Percentiles rank a stretch among this genome's conserved stretches.
phyloP scores from a whole-genome alignment of 1,139 yeast species.

The Barnettozyma hawaiiensis region DNA sequence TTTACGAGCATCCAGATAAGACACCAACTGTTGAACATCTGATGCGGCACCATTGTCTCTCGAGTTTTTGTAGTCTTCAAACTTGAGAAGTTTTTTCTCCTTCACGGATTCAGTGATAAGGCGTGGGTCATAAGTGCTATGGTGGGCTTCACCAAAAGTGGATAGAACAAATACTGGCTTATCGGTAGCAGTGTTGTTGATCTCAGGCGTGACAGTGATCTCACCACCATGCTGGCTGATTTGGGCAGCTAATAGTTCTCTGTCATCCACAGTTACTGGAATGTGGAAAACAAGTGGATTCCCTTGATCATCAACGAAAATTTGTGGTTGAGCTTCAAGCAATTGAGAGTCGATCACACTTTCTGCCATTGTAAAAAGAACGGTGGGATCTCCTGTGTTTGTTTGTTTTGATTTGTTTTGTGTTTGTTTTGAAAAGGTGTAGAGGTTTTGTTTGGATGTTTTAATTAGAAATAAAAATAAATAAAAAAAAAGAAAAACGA shows the following conservation, averaged over 20 bases:
- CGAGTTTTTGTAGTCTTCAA: slow-evolving; percentile 16
- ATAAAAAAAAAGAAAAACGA: background rate
- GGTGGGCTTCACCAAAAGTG: slow-evolving; percentile 16
- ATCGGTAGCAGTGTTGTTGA: slow-evolving; percentile 11
- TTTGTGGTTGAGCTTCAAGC: slow-evolving; percentile 5
- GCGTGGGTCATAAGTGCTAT: slow-evolving; percentile 21
- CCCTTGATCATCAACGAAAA: slow-evolving; percentile 9
- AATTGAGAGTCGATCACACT: slow-evolving; percentile 14
- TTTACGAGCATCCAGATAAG: slow-evolving; percentile 11
- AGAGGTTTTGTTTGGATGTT: slow-evolving; percentile 5
- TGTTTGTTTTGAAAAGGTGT: slow-evolving; percentile 2
- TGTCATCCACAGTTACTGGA: slow-evolving; percentile 20
- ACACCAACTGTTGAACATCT: slow-evolving; percentile 19
- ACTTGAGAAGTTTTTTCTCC: slow-evolving; percentile 14
- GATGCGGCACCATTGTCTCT: slow-evolving; percentile 6
- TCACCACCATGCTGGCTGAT: slow-evolving; percentile 24
- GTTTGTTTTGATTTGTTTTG: slow-evolving; percentile 6
- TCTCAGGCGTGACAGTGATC: slow-evolving; percentile 13
- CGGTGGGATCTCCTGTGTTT: background rate
- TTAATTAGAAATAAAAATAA: too few species aligned
- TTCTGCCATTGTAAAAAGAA: slow-evolving; percentile 4
- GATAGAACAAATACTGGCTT: slow-evolving; percentile 14
- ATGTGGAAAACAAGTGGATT: slow-evolving; percentile 22
- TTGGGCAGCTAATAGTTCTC: slow-evolving; percentile 13
- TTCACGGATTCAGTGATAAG: slow-evolving; percentile 24